phyloP scores from a whole-genome alignment of 306 rosid species.

The Mimosa pudica region DNA sequence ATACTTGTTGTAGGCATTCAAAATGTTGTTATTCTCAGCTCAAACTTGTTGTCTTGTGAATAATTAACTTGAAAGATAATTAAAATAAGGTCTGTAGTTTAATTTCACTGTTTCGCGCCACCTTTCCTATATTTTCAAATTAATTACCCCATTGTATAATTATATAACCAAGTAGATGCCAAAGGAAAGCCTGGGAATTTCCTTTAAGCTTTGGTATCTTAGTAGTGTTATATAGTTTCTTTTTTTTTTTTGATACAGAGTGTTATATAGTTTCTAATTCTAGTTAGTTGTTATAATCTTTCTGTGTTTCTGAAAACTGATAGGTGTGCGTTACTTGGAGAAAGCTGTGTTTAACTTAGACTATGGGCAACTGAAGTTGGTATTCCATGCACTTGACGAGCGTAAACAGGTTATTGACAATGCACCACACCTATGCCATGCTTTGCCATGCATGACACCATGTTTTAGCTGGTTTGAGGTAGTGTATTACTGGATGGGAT shows the following conservation, averaged over 20 bases:
- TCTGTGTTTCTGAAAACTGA: conserved; percentile 32
- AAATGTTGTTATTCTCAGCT: too few relatives aligned
- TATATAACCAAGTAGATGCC: neutral
- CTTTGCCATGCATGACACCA: conserved; percentile 99
- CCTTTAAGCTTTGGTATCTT: conserved; percentile 9
- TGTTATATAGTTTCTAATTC: neutral
- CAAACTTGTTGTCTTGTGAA: too few relatives aligned
- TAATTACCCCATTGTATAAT: too few relatives aligned
- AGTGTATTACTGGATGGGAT: conserved; percentile 87
- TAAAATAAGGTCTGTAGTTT: too few relatives aligned
- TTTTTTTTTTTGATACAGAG: too few relatives aligned
- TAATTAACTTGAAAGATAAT: too few relatives aligned
- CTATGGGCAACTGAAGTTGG: conserved; percentile 93
- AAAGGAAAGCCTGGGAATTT: neutral
- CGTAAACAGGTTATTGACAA: conserved; percentile 91
- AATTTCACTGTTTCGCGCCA: too few relatives aligned
- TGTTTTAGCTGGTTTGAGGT: conserved; percentile 95
- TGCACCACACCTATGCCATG: conserved; percentile 97
- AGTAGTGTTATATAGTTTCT: neutral
- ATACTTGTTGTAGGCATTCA: too few relatives aligned
- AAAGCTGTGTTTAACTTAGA: conserved; percentile 93
- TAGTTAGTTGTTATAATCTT: conserved; percentile 23
- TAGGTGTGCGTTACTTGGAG: conserved; percentile 98
- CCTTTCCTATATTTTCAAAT: too few relatives aligned
- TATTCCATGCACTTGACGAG: conserved; percentile 96